These are phyloP conservation scores for Rhizopogon salebrosus DNA, from an alignment of 768 basidiomycete genomes.

Conservation along the genomic window DNA sequence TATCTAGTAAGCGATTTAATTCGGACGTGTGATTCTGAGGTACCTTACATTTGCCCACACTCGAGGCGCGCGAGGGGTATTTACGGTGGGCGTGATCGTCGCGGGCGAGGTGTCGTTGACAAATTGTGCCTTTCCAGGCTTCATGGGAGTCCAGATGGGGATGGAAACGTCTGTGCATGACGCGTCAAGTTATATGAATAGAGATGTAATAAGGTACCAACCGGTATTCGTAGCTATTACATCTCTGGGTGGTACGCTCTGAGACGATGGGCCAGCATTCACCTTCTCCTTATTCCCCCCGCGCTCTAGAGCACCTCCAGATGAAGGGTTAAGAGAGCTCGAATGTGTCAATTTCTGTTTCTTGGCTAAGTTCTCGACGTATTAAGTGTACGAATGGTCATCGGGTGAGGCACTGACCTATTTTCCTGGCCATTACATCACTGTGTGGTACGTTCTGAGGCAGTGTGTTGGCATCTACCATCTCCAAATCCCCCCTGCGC, in stretches of 20 bases:
- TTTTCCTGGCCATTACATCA: no score
- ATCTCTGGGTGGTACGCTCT: neutral
- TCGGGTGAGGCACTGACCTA: no score
- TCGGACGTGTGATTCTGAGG: neutral
- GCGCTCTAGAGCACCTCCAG: neutral
- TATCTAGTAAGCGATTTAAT: constrained; percentile 1
- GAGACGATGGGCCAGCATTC: neutral
- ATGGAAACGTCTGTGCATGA: neutral
- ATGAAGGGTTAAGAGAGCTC: neutral
- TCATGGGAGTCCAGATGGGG: constrained; percentile 17
- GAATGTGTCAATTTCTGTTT: neutral
- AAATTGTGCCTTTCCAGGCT: neutral
- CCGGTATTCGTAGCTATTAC: neutral
- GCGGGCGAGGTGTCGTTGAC: neutral
- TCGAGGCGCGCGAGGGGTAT: constrained; percentile 12
- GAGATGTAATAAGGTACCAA: neutral
- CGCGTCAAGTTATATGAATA: neutral
- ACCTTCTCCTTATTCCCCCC: neutral
- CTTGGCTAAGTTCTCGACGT: no score
- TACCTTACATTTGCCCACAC: constrained; percentile 25
- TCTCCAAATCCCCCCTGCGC: no score
- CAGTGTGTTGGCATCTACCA: no score
- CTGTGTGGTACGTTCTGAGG: no score
- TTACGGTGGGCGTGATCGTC: neutral
- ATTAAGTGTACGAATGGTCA: no score